Evolutionary conservation across 1,284 basidiomycete genomes (phyloP), one percentile per base, ranked within the genome.

Genomic region (Leccinum olivaceoglutinosum): DNA sequence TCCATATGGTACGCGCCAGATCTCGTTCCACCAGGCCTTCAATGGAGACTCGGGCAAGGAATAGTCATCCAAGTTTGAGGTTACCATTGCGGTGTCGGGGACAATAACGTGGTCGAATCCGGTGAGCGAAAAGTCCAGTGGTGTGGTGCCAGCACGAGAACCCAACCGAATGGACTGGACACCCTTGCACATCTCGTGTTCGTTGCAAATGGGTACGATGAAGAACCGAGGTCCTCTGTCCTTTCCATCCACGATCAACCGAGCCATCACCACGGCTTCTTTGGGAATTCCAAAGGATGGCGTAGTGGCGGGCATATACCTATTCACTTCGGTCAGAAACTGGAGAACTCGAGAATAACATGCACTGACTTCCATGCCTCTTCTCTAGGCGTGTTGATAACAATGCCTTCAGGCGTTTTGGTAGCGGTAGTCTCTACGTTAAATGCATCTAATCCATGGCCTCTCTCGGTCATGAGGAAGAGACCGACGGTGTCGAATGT

Each of bases 351-450:
- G 32, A 55, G 6, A 60, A 59, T 56, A 38, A 54, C 41, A 32
- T 53, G 46, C 56, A 74, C 80, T 65, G 68, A 85, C 84, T 86
- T 86, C 41, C 82, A 79, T 34, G 84, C 84, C 12, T 39, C 38
- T 39, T 39, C 38, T 39, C 38, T 7, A 39, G 38, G 38, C 38
- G 38, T 39, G 12, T 70, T 82, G 79, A 85, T 78, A 62, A 84
- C 76, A 68, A 81, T 85, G 2, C 81, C 82, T 62, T 80, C 74
- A 4, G 72, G 61, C 4, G 78, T 80, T 65, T 78, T 78, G 2
- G 82, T 85, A 21, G 84, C 85, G 6, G 83, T 86, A 3, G 84
- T 86, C 68, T 86, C 84, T 25, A 85, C 77, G 68, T 85, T 83
- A 67, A 82, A 80, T 4, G 82, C 79, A 61, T 86, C 85, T n/a